Base-by-base conservation (phyloP, 345 rosid genomes). In the Corchorus olitorius region DNA sequence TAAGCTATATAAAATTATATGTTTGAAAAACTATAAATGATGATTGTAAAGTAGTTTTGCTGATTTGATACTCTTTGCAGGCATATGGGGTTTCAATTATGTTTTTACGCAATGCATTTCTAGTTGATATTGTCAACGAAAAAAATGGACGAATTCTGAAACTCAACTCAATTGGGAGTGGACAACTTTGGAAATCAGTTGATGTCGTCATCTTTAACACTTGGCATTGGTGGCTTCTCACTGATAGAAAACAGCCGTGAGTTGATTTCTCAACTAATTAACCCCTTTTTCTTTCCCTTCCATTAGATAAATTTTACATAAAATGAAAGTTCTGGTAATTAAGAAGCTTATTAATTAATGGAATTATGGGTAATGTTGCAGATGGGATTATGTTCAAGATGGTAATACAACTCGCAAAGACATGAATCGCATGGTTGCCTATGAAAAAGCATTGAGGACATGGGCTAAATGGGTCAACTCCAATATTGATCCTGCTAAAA, bases 151-250 rank as follows among this genome's bases (percentile, higher is more conserved):
- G 86, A 60, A 76, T 91, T 75, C 82, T 94, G 5, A 88, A 84
- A 49, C 91, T 90, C 0, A 78, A 86, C 60, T 90, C 98, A 1
- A 90, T 92, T 69, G 64, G 83, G 43, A 73, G 84, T 46, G 93
- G 87, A 33, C 61, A 78, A 10, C 46, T 83, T 6, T 94, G 97
- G 98, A 82, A 75, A 75, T 82, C 74, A 0, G 84, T 74, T 34
- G 92, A 92, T 75, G 79, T 86, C 35, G 71, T 94, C 82, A 34
- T 94, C 65, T 94, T 92, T 81, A 81, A 94, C 62, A 70, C 95
- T 1, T 94, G 98, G 98, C 98, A 94, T 63, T 94, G 97, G 98
- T 94, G 98, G 98, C 92, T 89, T 72, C 98, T 92, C 76, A 83
- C 88, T 0, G 91, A 83, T 34, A 78, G 88, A 72, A 93, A 94